Evolutionary conservation across 495 filamentous ascomycete species (phyloP).

Genomic region (Xylaria bambusicola): DNA sequence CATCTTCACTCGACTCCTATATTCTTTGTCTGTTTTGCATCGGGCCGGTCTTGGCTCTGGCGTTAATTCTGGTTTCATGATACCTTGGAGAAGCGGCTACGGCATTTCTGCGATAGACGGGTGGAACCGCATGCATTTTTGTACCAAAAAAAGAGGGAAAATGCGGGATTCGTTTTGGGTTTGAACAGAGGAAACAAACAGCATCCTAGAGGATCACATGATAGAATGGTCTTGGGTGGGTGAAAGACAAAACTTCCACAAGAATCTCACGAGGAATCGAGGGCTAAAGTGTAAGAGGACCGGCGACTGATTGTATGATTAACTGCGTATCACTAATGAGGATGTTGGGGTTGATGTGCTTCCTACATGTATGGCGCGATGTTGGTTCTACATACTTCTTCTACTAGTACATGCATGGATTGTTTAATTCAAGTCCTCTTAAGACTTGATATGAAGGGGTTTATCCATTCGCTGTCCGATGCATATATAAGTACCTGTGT

Average conservation of each 20-base stretch:
- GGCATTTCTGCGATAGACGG: not conserved
- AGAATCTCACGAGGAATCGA: too few species aligned
- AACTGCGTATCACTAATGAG: not conserved
- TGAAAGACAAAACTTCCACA: not conserved
- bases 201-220: slow-evolving; percentile 10
- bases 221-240: slow-evolving; percentile 7
- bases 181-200: not conserved
- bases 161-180: not conserved
- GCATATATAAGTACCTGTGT: too few species aligned
- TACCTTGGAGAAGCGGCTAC: slow-evolving; percentile 14
- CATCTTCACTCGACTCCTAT: slow-evolving; percentile 17
- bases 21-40: slow-evolving; percentile 17
- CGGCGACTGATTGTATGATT: slow-evolving; percentile 12
- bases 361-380: not conserved
- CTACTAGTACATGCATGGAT: too few species aligned
- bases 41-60: slow-evolving; percentile 21
- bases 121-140: not conserved
- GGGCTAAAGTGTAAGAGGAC: too few species aligned
- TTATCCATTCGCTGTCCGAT: too few species aligned
- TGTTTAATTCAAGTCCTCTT: too few species aligned
- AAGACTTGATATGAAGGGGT: too few species aligned
- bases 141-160: not conserved
- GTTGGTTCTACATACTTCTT: not conserved
- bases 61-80: slow-evolving; percentile 22
- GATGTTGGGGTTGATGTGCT: not conserved